Percentiles rank a stretch among this genome's conserved stretches.
These are phyloP conservation scores for Carallia brachiata DNA, from an alignment of 345 rosid species.

Conservation along the genomic window DNA sequence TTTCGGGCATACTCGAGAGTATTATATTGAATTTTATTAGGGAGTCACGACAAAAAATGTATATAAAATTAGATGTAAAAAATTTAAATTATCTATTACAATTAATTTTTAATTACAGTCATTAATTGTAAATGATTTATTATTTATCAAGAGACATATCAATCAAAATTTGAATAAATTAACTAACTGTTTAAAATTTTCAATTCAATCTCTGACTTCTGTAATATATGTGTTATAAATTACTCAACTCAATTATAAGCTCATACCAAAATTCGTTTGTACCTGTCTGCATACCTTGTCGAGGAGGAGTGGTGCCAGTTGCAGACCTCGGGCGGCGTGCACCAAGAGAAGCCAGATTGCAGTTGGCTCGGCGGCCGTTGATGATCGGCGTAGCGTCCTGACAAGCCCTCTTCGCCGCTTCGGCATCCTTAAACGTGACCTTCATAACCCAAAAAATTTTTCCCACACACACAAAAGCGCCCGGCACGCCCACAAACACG, in stretches of 20 bases:
- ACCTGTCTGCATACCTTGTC: conserved; percentile 45
- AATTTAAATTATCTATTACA: too few relatives aligned
- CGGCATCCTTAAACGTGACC: conserved; percentile 97
- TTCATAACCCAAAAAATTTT: conserved; percentile 8
- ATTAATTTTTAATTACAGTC: too few relatives aligned
- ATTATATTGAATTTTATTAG: neutral
- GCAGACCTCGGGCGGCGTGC: conserved; percentile 72
- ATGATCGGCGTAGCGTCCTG: conserved; percentile 80
- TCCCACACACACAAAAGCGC: neutral
- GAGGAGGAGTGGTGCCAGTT: conserved; percentile 30
- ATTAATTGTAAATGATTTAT: too few relatives aligned
- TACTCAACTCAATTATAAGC: too few relatives aligned
- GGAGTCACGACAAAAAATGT: too few relatives aligned
- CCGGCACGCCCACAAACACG: too few relatives aligned
- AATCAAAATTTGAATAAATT: too few relatives aligned
- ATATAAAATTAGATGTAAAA: too few relatives aligned
- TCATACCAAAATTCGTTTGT: neutral
- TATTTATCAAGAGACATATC: too few relatives aligned
- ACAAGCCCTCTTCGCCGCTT: conserved; percentile 81
- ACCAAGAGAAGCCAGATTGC: conserved; percentile 93
- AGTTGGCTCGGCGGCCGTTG: conserved; percentile 93
- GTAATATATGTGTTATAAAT: too few relatives aligned
- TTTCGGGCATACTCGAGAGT: neutral
- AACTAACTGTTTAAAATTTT: too few relatives aligned
- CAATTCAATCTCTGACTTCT: too few relatives aligned